Percentiles rank a stretch among this genome's conserved stretches.
Conservation (phyloP, 176 grass and related monocot species). For the Aegilops speltoides region DNA sequence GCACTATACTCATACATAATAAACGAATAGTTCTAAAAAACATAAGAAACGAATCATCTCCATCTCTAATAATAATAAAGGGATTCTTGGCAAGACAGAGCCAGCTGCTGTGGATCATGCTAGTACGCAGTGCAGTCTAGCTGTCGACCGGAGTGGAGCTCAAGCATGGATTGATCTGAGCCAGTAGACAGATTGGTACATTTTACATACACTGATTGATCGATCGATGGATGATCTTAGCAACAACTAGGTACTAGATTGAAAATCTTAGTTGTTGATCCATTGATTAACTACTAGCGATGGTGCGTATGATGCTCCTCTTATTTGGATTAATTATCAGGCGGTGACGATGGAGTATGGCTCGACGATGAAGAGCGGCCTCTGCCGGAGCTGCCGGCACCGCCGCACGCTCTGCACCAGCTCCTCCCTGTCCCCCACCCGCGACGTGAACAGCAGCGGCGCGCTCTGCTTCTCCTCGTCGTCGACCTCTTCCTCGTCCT, state of each 20-base stretch:
- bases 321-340: background rate
- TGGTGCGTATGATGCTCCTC: background rate
- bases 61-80: no score
- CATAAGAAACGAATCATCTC: no score
- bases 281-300: background rate
- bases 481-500: background rate
- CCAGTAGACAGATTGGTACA: background rate
- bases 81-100: background rate
- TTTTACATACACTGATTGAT: background rate
- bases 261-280: background rate
- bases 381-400: slow-evolving; percentile 52
- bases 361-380: slow-evolving; percentile 54
- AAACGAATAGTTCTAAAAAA: no score
- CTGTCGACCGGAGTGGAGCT: no score
- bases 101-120: background rate
- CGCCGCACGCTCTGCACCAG: slow-evolving; percentile 54
- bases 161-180: no score
- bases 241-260: background rate
- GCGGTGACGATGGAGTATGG: slow-evolving; percentile 52
- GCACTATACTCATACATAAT: no score
- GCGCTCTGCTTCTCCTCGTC: background rate
- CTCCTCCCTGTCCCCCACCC: slow-evolving; percentile 39
- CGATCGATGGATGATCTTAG: background rate
- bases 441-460: slow-evolving; percentile 49
- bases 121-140: no score